These are phyloP conservation scores for Themeda triandra DNA, from an alignment of 176 grass and related monocot species.

Conservation along the genomic window DNA sequence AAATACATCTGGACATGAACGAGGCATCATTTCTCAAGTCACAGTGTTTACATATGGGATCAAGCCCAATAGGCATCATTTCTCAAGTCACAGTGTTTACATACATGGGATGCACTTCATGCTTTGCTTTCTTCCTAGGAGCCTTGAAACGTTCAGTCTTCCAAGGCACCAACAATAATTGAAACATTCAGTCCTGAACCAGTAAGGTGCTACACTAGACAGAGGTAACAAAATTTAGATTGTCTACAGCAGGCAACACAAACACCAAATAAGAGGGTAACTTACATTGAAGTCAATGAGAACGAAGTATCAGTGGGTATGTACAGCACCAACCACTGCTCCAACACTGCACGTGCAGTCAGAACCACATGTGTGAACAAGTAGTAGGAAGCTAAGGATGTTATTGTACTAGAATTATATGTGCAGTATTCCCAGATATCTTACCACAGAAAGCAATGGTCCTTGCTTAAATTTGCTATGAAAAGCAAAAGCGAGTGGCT, in stretches of 20 bases:
- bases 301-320: constrained; percentile 79
- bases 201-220: not conserved
- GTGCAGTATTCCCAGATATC: constrained; percentile 2
- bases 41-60: no score
- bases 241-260: not conserved
- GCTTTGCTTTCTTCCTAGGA: not conserved
- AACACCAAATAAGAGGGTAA: not conserved
- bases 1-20: not conserved
- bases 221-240: not conserved
- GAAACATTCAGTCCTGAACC: not conserved
- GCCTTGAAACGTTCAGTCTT: not conserved
- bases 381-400: not conserved
- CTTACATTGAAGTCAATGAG: constrained; percentile 41
- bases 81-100: not conserved
- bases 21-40: no score
- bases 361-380: constrained; percentile 26
- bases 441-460: constrained; percentile 91
- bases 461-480: constrained; percentile 97
- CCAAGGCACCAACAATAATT: not conserved
- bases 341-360: constrained; percentile 69
- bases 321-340: constrained; percentile 94
- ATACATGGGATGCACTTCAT: not conserved
- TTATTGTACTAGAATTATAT: not conserved
- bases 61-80: not conserved
- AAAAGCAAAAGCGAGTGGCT: constrained; percentile 82